These are phyloP conservation scores for Termitomyces sp. DNA, from an alignment of 768 basidiomycete species.

Conservation along the genomic window DNA sequence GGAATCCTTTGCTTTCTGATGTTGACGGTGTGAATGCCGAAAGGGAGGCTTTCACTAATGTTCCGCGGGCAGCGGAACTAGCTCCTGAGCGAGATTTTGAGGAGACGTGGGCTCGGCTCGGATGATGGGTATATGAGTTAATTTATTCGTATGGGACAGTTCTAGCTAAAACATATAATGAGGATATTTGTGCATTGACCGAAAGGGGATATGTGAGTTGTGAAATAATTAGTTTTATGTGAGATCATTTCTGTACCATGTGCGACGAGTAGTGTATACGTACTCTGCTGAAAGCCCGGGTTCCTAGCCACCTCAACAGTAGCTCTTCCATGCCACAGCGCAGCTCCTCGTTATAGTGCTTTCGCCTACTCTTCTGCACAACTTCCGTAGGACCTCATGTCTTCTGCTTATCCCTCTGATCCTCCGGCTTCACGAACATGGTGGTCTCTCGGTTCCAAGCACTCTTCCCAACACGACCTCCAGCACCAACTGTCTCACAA, in stretches of 20 bases:
- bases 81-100: constrained; percentile 52
- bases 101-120: constrained; percentile 69
- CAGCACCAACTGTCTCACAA: constrained; percentile 24
- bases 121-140: constrained; percentile 23
- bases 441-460: constrained; percentile 37
- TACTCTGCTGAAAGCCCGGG: neutral
- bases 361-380: neutral
- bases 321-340: neutral
- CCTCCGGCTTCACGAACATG: constrained; percentile 31
- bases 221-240: constrained; percentile 4
- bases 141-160: constrained; percentile 7
- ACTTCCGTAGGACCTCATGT: constrained; percentile 19
- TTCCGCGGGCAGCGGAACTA: constrained; percentile 56
- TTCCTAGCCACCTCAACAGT: constrained; percentile 5
- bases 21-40: constrained; percentile 17
- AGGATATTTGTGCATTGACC: neutral
- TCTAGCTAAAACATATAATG: constrained; percentile 3
- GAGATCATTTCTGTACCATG: constrained; percentile 11
- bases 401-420: constrained; percentile 28
- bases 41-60: constrained; percentile 37
- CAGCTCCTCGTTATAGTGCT: neutral
- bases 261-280: constrained; percentile 5
- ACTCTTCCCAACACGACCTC: constrained; percentile 21
- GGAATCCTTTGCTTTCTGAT: constrained; percentile 62
- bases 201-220: constrained; percentile 1